These are phyloP conservation scores for Backusella liffmaniae DNA, from an alignment of 192 early-diverging fungal genomes.

Conservation along the genomic window DNA sequence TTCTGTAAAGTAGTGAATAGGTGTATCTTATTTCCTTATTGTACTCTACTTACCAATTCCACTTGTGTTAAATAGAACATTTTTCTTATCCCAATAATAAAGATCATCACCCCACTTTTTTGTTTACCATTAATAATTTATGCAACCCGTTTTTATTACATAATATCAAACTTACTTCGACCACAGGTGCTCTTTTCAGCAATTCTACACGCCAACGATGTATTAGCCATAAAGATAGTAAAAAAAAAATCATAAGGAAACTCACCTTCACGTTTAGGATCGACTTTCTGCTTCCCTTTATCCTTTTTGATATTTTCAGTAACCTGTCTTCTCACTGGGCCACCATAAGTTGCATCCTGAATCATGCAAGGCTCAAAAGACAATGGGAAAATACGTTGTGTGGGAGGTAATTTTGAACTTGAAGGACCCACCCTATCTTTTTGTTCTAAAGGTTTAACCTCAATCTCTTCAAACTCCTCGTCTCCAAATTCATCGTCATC, in stretches of 20 bases:
- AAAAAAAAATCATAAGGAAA: neutral
- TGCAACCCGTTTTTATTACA: neutral
- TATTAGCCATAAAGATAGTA: neutral
- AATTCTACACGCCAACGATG: slow-evolving; percentile 30
- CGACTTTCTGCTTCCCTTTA: slow-evolving; percentile 19
- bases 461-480: slow-evolving; percentile 36
- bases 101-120: slow-evolving; percentile 62
- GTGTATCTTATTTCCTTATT: neutral
- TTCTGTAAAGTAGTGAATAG: slow-evolving; percentile 29
- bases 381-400: slow-evolving; percentile 36
- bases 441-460: neutral
- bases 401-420: slow-evolving; percentile 26
- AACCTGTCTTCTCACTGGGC: neutral
- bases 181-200: slow-evolving; percentile 57
- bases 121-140: neutral
- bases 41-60: slow-evolving; percentile 38
- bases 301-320: neutral
- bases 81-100: slow-evolving; percentile 61
- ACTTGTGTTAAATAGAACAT: slow-evolving; percentile 57
- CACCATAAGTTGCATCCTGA: slow-evolving; percentile 39
- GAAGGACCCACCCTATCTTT: neutral
- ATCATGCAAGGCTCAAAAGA: slow-evolving; percentile 36
- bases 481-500: slow-evolving; percentile 46
- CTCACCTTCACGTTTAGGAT: slow-evolving; percentile 9
- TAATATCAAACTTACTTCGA: slow-evolving; percentile 33